Evolutionary conservation across 148 eudicot genomes (phyloP), one percentile per base, ranked within the genome.

Genomic region (Pouteria glomerata): DNA sequence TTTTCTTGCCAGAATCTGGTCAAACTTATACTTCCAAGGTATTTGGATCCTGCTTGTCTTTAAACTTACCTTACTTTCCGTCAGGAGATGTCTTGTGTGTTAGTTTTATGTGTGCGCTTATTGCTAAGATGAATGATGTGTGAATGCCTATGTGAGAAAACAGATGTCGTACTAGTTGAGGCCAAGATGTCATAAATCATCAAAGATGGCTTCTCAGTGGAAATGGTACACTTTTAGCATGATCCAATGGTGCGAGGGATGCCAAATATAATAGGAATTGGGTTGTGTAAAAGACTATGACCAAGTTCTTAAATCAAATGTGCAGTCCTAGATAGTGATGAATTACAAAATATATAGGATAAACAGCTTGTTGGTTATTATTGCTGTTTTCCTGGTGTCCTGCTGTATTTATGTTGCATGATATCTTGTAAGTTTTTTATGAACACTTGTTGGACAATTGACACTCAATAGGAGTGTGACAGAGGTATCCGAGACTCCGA

Each of bases 1-100:
- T 68, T 79, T 8, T 69, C 78, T 1, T 8, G 52, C 7, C 35
- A 64, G 57, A 79, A 71, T 65, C 73, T 79, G 42, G 68, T 67
- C n/a, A 48, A 69, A 55, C 81, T 78, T 69, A 42, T 70, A 12
- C 35, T 55, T 44, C 21, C 65, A 23, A 73, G 81, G 81, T 73
- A 59, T 30, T 50, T 68, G 1, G 30, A 2, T 58, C 39, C 63
- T 58, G 5, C 19, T 58, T 16, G 5, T 3, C 16, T 57, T 15
- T 31, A 16, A 30, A 58, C n/a, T 1, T n/a, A 58, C 39, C 18
- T 29, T 57, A 27, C 16, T 57, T 57, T 55, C 24, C 11, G 29
- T 27, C 29, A 29, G 14, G 8, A 1, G 57, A 57, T 57, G 34
- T 27, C 35, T 57, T 11, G 15, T 15, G 12, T 53, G 57, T 53